Base-by-base conservation (phyloP, 345 rosid species). In the Sonneratia caseolaris region DNA sequence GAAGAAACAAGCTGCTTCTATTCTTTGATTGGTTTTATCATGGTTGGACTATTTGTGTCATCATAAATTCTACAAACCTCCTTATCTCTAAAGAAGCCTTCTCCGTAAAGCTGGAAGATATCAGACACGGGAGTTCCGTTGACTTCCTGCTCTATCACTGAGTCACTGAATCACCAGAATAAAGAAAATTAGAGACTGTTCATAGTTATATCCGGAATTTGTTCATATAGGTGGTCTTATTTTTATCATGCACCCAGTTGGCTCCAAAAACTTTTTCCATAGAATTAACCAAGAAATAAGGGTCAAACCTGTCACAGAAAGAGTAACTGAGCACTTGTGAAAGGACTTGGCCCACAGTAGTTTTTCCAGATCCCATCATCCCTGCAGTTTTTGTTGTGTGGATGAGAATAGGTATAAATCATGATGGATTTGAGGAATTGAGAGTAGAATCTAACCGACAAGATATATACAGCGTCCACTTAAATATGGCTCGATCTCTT, bases 281-380 rank as follows among this genome's bases (percentile, higher is more conserved):
- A 27, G 32, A 56, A 12, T 12, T 56, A 18, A 49, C 55, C 16
- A 36, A 72, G 65, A 72, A 45, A 21, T 48, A 66, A 53, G 53
- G 19, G 36, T 73, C 95, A 65, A 74, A 95, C 99, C 99, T 82
- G 88, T 95, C 99, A 57, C 68, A 73, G 79, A 95, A 95, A 3
- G 88, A 81, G 85, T 90, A 92, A 32, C 78, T 77, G 68, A 95
- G 97, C 24, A 77, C 92, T 74, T 80, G 82, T 7, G 99, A 80
- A 70, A 95, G 77, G 81, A 92, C 70, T 83, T 90, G 85, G 43
- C 99, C 99, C 57, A 90, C 89, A 0, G 98, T 95, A n/a, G 99
- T 89, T 84, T 95, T 95, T 71, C 99, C 99, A 11, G 97, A 95
- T 45, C 97, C 99, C 99, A 95, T 92, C 93, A 92, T 86, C 62